Evolutionary conservation across 345 rosid species (phyloP).

Genomic region (Erucastrum elatum): DNA sequence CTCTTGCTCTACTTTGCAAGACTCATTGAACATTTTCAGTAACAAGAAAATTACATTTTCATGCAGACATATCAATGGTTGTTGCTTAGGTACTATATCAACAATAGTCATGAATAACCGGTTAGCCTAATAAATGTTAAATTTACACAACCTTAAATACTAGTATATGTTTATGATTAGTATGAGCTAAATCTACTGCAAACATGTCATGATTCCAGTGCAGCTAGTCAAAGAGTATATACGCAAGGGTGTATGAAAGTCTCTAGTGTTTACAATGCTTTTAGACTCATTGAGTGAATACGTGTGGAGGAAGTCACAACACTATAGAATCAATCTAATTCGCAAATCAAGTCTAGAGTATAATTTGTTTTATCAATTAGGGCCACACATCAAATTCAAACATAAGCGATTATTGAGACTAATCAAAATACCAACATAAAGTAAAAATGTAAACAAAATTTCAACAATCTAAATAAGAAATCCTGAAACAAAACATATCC

Average conservation of each 20-base stretch:
- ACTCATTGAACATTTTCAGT: not conserved
- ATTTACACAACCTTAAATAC: too few species aligned
- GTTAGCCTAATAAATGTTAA: too few species aligned
- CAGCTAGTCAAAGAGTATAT: too few species aligned
- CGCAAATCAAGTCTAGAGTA: not conserved
- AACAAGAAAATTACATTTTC: not conserved
- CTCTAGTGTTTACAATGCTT: too few species aligned
- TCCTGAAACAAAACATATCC: conserved; percentile 21
- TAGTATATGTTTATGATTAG: too few species aligned
- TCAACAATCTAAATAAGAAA: conserved; percentile 1
- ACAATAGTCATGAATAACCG: too few species aligned
- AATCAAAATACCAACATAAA: not conserved
- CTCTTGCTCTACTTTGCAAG: not conserved
- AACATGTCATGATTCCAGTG: too few species aligned
- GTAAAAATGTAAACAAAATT: not conserved
- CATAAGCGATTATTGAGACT: not conserved
- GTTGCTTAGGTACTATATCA: not conserved
- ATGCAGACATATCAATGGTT: not conserved
- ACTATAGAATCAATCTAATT: not conserved
- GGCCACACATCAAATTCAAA: not conserved
- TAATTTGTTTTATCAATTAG: not conserved
- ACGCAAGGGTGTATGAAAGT: too few species aligned
- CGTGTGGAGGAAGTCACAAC: too few species aligned
- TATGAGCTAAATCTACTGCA: not conserved
- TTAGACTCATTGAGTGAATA: too few species aligned